Base-by-base conservation (phyloP, 2,329 filamentous ascomycete species). In the Cercospora citrullina region DNA sequence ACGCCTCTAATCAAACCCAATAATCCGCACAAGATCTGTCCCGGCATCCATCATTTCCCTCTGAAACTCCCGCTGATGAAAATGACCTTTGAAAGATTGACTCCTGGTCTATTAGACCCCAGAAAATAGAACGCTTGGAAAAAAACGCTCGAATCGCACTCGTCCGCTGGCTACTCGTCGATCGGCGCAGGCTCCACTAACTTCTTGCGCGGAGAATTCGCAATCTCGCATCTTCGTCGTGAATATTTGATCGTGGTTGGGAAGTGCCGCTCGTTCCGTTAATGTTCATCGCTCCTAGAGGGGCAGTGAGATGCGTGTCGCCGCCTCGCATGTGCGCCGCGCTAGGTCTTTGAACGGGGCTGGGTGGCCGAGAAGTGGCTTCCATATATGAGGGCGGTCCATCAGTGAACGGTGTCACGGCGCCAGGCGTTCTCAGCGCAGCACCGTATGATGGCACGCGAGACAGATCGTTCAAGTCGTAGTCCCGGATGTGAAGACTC, bases 361-460 rank as follows among this genome's bases (percentile, higher is more conserved):
- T 69, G 3, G 63, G 60, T 21, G 69, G 69, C 51, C 82, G 77
- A 51, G 77, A 80, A 5, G 79, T 84, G 0, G 82, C 82, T 51
- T 81, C 79, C 39, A 82, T 76, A 72, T 84, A 84, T 61, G 76
- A 81, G 1, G 82, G 82, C 1, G 82, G 79, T 12, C 77, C 78
- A 60, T 81, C 80, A 23, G 75, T 77, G 55, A 79, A 78, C 1
- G 81, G 81, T 9, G 80, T 81, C 14, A 79, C 72, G 2, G 78
- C 69, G 16, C 77, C 79, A 1, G 81, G 81, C 1, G 81, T 83
- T 33, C 82, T 79, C 7, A 84, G 76, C 7, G 83, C 83, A 0
- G 83, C 83, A 73, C 82, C 82, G 72, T 86, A 86, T 59, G 81
- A 84, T 8, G 84, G 84, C 0, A 84, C 84, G 39, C 83, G 80